Evolutionary conservation across 2,329 filamentous ascomycete genomes (phyloP).

Genomic region (Eutypa lata): DNA sequence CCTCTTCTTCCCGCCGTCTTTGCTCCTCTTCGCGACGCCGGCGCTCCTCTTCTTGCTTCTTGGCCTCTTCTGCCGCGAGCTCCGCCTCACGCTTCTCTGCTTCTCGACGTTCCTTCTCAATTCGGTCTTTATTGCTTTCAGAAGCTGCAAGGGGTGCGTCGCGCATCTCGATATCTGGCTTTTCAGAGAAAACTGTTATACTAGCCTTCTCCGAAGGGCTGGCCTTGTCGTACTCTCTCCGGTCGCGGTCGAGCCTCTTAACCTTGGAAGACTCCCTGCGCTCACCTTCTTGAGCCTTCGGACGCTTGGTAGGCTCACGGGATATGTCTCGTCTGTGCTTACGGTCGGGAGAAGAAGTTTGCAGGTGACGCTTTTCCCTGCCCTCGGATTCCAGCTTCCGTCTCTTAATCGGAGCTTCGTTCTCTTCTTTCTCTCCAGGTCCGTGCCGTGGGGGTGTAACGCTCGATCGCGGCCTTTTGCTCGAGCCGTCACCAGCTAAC

Average conservation of each 20-base stretch:
- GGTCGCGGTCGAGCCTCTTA: slow-evolving; percentile 38
- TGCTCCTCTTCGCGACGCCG: slow-evolving; percentile 34
- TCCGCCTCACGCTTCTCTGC: slow-evolving; percentile 26
- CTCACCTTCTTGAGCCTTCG: slow-evolving; percentile 32
- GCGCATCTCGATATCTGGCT: slow-evolving; percentile 54
- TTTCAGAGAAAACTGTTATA: slow-evolving; percentile 57
- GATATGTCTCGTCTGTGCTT: slow-evolving; percentile 39
- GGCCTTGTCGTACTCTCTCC: slow-evolving; percentile 40
- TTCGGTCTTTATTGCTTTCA: slow-evolving; percentile 25
- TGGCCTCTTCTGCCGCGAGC: slow-evolving; percentile 24
- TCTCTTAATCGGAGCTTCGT: slow-evolving; percentile 51
- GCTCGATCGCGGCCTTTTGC: slow-evolving; percentile 59
- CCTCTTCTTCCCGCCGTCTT: slow-evolving; percentile 30
- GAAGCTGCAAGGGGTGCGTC: slow-evolving; percentile 37
- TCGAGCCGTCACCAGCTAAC: slow-evolving; percentile 46
- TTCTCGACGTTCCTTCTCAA: slow-evolving; percentile 35
- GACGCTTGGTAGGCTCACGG: slow-evolving; percentile 37
- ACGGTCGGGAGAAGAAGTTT: slow-evolving; percentile 40
- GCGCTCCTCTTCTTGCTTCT: slow-evolving; percentile 33
- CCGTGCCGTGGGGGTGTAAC: slow-evolving; percentile 55
- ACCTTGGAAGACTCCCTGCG: slow-evolving; percentile 33
- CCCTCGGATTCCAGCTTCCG: slow-evolving; percentile 54
- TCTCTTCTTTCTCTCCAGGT: slow-evolving; percentile 50
- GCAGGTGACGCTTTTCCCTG: slow-evolving; percentile 47
- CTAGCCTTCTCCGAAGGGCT: slow-evolving; percentile 42